phyloP scores from a whole-genome alignment of 805 yeast species.

The Yamadazyma takamatsuzukensis region DNA sequence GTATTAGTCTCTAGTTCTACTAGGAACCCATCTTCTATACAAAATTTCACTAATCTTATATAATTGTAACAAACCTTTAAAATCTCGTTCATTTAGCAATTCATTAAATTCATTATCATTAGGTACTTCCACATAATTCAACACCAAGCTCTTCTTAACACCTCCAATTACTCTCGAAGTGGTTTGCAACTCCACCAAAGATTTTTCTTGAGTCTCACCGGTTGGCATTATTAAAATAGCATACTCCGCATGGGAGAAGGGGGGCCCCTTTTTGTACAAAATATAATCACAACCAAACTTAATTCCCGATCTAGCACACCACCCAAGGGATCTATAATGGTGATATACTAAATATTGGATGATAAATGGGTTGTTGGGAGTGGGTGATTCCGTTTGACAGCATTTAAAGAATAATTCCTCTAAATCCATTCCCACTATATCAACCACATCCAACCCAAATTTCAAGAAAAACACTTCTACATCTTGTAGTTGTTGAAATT shows the following conservation, averaged over 20 bases:
- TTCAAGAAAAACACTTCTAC: slow-evolving; percentile 71
- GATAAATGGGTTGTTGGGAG: slow-evolving; percentile 34
- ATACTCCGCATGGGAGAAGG: slow-evolving; percentile 90
- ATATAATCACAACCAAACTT: slow-evolving; percentile 89
- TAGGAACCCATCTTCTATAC: slow-evolving; percentile 82
- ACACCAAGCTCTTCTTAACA: slow-evolving; percentile 73
- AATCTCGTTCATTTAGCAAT: slow-evolving; percentile 14
- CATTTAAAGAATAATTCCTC: slow-evolving; percentile 24
- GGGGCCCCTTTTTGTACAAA: slow-evolving; percentile 88
- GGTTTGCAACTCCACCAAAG: slow-evolving; percentile 57
- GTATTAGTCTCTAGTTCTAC: slow-evolving; percentile 68
- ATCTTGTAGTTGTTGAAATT: slow-evolving; percentile 66
- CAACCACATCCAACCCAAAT: slow-evolving; percentile 51
- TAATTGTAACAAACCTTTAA: slow-evolving; percentile 30
- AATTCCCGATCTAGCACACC: slow-evolving; percentile 92
- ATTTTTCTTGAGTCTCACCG: slow-evolving; percentile 37
- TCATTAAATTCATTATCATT: slow-evolving; percentile 23
- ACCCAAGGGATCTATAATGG: slow-evolving; percentile 82
- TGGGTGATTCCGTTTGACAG: slow-evolving; percentile 4
- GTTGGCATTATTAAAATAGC: slow-evolving; percentile 54
- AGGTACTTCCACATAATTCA: slow-evolving; percentile 64
- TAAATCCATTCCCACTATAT: slow-evolving; percentile 20
- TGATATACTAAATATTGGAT: slow-evolving; percentile 72
- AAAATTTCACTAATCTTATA: slow-evolving; percentile 62
- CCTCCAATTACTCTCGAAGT: slow-evolving; percentile 80